Percentiles rank a stretch among this genome's conserved stretches.
phyloP scores from a whole-genome alignment of 1,284 basidiomycete species.

The Peniophora sp. region DNA sequence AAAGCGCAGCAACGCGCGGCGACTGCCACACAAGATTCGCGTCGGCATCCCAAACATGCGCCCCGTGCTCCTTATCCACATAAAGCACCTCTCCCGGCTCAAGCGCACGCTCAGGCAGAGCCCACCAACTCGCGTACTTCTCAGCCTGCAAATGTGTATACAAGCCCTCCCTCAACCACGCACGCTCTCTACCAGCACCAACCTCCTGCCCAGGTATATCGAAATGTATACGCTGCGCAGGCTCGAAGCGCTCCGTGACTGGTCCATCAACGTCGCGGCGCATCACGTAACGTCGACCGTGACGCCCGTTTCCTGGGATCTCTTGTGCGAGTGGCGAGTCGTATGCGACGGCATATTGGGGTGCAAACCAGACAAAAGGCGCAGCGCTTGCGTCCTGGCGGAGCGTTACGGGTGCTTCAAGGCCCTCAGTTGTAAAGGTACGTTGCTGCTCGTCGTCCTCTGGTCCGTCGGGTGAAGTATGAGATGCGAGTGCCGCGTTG shows the following conservation, averaged over 20 bases:
- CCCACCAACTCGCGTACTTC: neutral
- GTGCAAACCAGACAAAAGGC: neutral
- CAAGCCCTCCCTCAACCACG: neutral
- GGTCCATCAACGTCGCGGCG: neutral
- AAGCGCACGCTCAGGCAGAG: neutral
- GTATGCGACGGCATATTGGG: neutral
- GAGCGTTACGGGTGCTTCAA: neutral
- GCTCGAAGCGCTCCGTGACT: neutral
- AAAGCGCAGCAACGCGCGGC: neutral
- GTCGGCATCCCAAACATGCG: neutral
- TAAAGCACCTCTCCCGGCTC: neutral
- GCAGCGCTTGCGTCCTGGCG: neutral
- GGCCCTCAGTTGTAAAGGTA: neutral
- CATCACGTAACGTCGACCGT: neutral
- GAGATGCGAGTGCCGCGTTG: too few relatives aligned
- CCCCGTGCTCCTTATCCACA: neutral
- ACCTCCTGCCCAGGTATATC: too few relatives aligned
- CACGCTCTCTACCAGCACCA: too few relatives aligned
- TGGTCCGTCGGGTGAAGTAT: too few relatives aligned
- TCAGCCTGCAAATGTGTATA: neutral
- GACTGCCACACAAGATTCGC: neutral
- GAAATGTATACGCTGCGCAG: neutral
- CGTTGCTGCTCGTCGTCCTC: too few relatives aligned
- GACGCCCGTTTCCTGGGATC: neutral
- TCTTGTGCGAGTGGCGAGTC: neutral